Base-by-base conservation (phyloP, 2,329 filamentous ascomycete genomes). In the Microdochium bolleyi region DNA sequence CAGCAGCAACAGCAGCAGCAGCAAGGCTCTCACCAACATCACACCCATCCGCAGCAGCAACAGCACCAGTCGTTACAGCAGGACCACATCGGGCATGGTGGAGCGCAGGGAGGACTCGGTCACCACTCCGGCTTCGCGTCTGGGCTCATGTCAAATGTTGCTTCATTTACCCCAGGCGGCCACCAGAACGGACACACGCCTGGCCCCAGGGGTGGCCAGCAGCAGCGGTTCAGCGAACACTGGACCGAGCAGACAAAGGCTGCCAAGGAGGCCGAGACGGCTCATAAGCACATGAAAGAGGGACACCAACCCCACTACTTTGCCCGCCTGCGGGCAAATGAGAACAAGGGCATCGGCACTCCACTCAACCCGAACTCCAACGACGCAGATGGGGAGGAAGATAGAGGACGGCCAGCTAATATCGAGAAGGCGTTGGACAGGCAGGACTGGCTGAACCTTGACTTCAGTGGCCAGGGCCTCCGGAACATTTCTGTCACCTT, bases 401-500 rank as follows among this genome's bases (percentile, higher is more conserved):
- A 84, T 60, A 74, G 79, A 60, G 76, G 82, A 61, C 71, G 82
- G 53, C 82, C 82, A 30, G 79, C 85, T 61, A 86, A 86, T 61
- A 76, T 88, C 52, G 82, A 88, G 55, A 80, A 81, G 62, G 76
- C 80, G 54, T 77, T 80, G 57, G 83, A 84, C 62, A 76, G 86
- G 58, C 88, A 96, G 68, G 87, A 92, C 63, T 97, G 94, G 94
- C 83, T 89, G 67, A 91, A 92, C 58, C 77, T 99, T 61, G 94
- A 99, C 70, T 86, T 97, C 67, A 94, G 92, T 61, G 94, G 94
- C n/a, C 94, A 97, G 73, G 92, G 92, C 21, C 76, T 99, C 49
- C 87, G 91, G 60, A 88, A 90, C 54, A 77, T 99, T 30, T 85
- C 91, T 1, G 74, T 82, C 9, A 82, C 87, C 48, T 76, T 99